A percentile compares a stretch with the other conserved stretches of the same genome.
Conservation (phyloP, 345 rosid species). For the Gossypium mustelinum region DNA sequence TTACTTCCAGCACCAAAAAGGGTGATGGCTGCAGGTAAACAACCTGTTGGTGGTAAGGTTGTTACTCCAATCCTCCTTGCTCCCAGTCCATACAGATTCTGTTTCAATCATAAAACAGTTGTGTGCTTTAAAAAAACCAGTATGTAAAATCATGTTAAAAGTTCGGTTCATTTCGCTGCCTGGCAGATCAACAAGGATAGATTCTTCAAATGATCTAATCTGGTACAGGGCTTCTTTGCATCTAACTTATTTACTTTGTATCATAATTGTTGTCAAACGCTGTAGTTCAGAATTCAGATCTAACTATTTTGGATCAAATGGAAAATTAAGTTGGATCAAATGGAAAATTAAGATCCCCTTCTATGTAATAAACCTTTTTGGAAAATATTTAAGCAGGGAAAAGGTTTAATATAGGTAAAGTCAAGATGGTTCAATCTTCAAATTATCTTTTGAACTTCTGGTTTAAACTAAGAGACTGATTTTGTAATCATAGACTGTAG, state of each 20-base stretch:
- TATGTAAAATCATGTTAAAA: too few relatives aligned
- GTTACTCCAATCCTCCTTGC: too few relatives aligned
- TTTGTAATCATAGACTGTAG: neutral
- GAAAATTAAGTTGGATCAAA: neutral
- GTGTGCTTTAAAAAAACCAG: too few relatives aligned
- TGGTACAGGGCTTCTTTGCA: slow-evolving; percentile 43
- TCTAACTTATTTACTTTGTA: neutral
- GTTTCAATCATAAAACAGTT: too few relatives aligned
- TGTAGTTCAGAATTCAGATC: neutral
- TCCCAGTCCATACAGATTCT: too few relatives aligned
- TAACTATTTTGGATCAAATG: too few relatives aligned
- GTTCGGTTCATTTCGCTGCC: slow-evolving; percentile 13
- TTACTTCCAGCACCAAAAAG: too few relatives aligned
- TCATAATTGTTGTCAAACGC: neutral
- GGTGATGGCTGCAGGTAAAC: too few relatives aligned
- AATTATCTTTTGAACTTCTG: neutral
- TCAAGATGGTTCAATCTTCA: neutral
- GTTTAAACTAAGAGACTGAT: neutral
- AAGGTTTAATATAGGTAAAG: neutral
- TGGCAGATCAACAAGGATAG: slow-evolving; percentile 23
- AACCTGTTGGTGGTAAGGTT: too few relatives aligned
- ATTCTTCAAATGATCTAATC: slow-evolving; percentile 50
- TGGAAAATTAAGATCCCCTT: neutral
- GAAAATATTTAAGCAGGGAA: neutral
- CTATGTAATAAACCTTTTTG: neutral